Base-by-base conservation (phyloP, 2,329 filamentous ascomycete species). In the Aspergillus clavatus region DNA sequence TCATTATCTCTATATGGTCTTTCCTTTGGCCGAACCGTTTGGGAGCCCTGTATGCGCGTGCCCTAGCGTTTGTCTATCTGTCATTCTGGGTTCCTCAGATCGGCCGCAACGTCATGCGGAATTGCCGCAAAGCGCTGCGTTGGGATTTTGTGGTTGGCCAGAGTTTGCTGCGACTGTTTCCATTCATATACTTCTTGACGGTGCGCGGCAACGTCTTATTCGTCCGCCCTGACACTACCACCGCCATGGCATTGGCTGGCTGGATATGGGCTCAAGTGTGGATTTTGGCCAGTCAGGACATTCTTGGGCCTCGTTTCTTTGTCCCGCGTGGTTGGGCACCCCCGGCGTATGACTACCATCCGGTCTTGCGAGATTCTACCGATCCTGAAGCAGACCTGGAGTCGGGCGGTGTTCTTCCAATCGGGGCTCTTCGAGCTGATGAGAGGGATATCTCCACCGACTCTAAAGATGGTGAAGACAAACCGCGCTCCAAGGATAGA, bases 81-180 rank as follows among this genome's bases (percentile, higher is more conserved):
- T 95, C 90, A 16, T 84, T 96, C 62, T 97, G 91, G 91, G 63
- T 83, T 1, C 91, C 93, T 0, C 93, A 98, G 65, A 95, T 97
- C 55, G 81, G 86, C 61, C 87, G 93, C 51, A 98, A 98, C 65
- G 76, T 86, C 42, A 82, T 87, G 68, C 87, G 91, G 43, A 96
- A 96, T 68, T 95, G 89, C 66, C 87, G 90, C 31, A 87, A 87
- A 58, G 90, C 91, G 1, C 75, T 97, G n/a, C 79, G 84, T 3
- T 96, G 90, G 89, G 85, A 86, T 48, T 98, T 95, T 62, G 85
- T 95, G 45, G 62, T 89, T 18, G 90, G 89, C 2, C 87, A 95
- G 65, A 93, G 87, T 38, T 57, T 84, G 4, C 75, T 95, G 6
- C 84, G 93, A 1, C 72, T 95, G 5, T 70, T 86, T 1, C 91